Percentiles rank a stretch among this genome's conserved stretches.
Evolutionary conservation across 73 alveolate species (phyloP).

Genomic region (Paramecium sexaurelia): DNA sequence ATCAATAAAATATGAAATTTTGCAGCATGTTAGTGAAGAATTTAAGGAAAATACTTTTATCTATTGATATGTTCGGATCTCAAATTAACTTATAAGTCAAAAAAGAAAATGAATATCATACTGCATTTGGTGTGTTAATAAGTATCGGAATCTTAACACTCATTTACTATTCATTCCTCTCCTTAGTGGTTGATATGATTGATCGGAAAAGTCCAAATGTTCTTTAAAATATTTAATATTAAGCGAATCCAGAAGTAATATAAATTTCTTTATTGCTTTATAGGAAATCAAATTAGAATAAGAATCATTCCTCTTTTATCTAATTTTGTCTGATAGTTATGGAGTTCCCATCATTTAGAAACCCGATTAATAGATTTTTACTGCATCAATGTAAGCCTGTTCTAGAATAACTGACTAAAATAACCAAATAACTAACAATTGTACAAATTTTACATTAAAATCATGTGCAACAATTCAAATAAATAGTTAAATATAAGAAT

Average conservation of each 20-base stretch:
- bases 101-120: slow-evolving; percentile 34
- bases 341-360: neutral
- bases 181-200: neutral
- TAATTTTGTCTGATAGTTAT: neutral
- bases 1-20: neutral
- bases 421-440: neutral
- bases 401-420: neutral
- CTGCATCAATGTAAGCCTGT: neutral
- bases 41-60: neutral
- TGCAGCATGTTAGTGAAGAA: neutral
- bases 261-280: no score
- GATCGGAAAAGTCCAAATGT: neutral
- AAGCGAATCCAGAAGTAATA: neutral
- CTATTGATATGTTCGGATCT: neutral
- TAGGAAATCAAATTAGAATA: neutral
- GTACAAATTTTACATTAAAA: neutral
- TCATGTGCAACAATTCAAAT: neutral
- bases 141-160: neutral
- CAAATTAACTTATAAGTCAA: slow-evolving; percentile 14
- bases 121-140: neutral
- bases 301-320: neutral
- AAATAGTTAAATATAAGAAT: neutral
- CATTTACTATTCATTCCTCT: neutral
- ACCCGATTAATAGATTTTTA: neutral
- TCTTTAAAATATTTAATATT: neutral